These are phyloP conservation scores for Termitomyces eurrhizus DNA, from an alignment of 768 basidiomycete species.

Conservation along the genomic window DNA sequence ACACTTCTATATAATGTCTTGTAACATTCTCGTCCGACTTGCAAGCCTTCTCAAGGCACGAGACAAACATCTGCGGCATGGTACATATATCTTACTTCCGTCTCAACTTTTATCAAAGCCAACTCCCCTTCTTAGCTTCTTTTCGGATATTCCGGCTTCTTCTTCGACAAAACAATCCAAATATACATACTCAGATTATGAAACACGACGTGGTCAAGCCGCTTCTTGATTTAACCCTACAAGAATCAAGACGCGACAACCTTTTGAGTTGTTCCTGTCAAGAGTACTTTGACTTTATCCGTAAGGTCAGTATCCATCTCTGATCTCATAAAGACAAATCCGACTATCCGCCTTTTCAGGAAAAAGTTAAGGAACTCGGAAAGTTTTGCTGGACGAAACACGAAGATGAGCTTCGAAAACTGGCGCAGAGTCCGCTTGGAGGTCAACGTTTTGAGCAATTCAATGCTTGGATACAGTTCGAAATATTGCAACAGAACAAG, in stretches of 20 bases:
- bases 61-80: constrained; percentile 91
- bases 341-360: constrained; percentile 37
- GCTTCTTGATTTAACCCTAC: constrained; percentile 77
- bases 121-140: constrained; percentile 52
- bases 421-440: constrained; percentile 58
- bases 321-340: background rate
- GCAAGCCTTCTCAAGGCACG: constrained; percentile 74
- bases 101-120: constrained; percentile 9
- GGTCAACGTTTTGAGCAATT: constrained; percentile 69
- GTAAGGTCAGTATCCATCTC: constrained; percentile 53
- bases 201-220: constrained; percentile 84
- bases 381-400: constrained; percentile 79
- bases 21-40: constrained; percentile 68
- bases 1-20: constrained; percentile 85
- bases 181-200: constrained; percentile 68
- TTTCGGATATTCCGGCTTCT: constrained; percentile 89
- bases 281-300: constrained; percentile 91
- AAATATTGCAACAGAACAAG: constrained; percentile 66
- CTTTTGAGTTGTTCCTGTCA: constrained; percentile 92
- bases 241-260: constrained; percentile 86
- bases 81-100: constrained; percentile 42
- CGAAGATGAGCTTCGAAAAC: constrained; percentile 56
- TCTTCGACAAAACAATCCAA: constrained; percentile 77
- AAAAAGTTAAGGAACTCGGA: constrained; percentile 86
- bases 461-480: constrained; percentile 64